These are phyloP conservation scores for Neofusicoccum kwambonambiense DNA, from an alignment of 2,329 filamentous ascomycete species.

Conservation along the genomic window DNA sequence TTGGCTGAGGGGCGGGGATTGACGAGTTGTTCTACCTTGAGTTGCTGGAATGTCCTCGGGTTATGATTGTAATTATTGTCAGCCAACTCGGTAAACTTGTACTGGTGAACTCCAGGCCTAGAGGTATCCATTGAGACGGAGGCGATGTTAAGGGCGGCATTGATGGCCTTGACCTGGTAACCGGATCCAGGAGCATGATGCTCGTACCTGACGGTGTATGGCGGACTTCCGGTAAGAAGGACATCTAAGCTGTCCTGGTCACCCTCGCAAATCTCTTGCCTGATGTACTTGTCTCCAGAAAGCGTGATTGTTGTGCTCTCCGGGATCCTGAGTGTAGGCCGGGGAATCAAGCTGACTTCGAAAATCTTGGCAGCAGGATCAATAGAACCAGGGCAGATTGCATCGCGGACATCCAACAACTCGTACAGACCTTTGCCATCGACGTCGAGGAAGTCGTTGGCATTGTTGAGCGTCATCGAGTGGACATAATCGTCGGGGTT, in stretches of 20 bases:
- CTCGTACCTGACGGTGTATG: slow-evolving; percentile 81
- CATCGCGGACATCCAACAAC: slow-evolving; percentile 74
- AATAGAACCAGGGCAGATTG: slow-evolving; percentile 76
- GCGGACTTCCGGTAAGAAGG: slow-evolving; percentile 73
- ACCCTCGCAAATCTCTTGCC: slow-evolving; percentile 87
- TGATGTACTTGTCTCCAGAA: slow-evolving; percentile 59
- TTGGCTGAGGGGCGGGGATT: slow-evolving; percentile 78
- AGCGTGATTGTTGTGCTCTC: slow-evolving; percentile 60
- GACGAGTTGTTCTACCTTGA: slow-evolving; percentile 78
- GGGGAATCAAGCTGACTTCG: slow-evolving; percentile 78
- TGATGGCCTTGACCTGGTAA: slow-evolving; percentile 68
- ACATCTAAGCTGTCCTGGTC: slow-evolving; percentile 89
- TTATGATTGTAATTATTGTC: slow-evolving; percentile 84
- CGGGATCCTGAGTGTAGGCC: slow-evolving; percentile 69
- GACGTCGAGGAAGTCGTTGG: slow-evolving; percentile 70
- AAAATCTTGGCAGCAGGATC: slow-evolving; percentile 74
- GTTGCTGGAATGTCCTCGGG: slow-evolving; percentile 60
- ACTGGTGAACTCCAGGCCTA: slow-evolving; percentile 79
- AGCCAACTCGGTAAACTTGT: slow-evolving; percentile 77
- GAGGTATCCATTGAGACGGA: slow-evolving; percentile 83
- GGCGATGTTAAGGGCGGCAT: slow-evolving; percentile 72
- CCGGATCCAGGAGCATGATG: slow-evolving; percentile 68
- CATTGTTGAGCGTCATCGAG: slow-evolving; percentile 49
- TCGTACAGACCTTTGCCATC: slow-evolving; percentile 68
- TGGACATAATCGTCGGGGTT: slow-evolving; percentile 38